phyloP scores from a whole-genome alignment of 148 eudicot genomes.

The Chenopodium quinoa region DNA sequence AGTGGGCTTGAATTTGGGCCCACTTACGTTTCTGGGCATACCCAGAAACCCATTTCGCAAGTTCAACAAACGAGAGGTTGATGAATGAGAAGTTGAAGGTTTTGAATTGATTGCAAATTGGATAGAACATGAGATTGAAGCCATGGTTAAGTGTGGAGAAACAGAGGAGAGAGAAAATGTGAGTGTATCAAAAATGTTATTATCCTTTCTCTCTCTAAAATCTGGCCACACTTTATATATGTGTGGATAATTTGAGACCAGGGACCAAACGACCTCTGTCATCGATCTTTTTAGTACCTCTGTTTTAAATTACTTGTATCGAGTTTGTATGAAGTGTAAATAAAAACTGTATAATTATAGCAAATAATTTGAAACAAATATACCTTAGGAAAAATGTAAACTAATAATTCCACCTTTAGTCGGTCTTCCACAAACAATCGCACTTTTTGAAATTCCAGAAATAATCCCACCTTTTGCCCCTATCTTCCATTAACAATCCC shows the following conservation, averaged over 20 bases:
- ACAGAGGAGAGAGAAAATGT: neutral
- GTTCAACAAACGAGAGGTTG: conserved; percentile 20
- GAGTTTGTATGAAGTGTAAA: too few relatives aligned
- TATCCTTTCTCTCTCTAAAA: conserved; percentile 26
- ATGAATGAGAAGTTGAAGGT: conserved; percentile 20
- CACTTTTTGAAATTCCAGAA: too few relatives aligned
- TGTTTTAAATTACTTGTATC: too few relatives aligned
- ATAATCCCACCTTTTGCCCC: too few relatives aligned
- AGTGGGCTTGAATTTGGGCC: conserved; percentile 18
- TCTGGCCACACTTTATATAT: conserved; percentile 14
- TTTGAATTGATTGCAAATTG: conserved; percentile 17
- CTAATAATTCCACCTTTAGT: too few relatives aligned
- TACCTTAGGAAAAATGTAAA: too few relatives aligned
- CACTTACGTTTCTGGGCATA: conserved; percentile 18
- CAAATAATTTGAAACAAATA: too few relatives aligned
- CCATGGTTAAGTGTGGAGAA: conserved; percentile 27
- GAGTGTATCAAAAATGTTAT: neutral
- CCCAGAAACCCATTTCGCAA: conserved; percentile 43
- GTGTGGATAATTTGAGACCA: neutral
- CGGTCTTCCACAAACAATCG: too few relatives aligned
- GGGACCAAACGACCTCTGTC: neutral
- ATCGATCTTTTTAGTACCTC: too few relatives aligned
- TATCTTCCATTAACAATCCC: too few relatives aligned
- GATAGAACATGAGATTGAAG: conserved; percentile 41
- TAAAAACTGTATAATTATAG: too few relatives aligned